Base-by-base conservation (phyloP, 2,329 filamentous ascomycete species). In the Monilinia fructicola region DNA sequence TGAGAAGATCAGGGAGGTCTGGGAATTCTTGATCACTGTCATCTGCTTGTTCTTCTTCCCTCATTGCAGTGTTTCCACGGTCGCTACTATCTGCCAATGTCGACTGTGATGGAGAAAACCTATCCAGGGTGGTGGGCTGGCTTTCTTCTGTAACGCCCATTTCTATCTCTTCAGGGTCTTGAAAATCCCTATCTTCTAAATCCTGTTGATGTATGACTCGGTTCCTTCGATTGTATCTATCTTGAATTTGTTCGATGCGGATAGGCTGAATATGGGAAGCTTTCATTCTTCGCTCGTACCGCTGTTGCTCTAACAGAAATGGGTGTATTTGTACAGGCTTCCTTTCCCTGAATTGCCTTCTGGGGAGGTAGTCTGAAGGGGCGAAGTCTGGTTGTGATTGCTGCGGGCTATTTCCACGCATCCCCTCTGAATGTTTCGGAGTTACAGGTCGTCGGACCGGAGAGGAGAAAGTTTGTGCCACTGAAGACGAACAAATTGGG, bases 291-390 rank as follows among this genome's bases (percentile, higher is more conserved):
- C 68, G 71, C 35, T 73, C 70, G 60, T 77, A 76, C 54, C 72
- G 74, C 40, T 74, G 71, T 55, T 75, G 72, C 65, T 77, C 76
- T 23, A 76, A 48, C 52, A 71, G 61, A 67, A 76, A 77, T 1
- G 76, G 76, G 61, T 76, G 74, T 18, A 76, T 64, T 53, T 77
- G 76, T 58, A 76, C 75, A 21, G 71, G 69, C 60, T 74, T 76
- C 48, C 76, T 68, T 65, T 75, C 67, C 5, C 76, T 72, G 18
- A 66, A 38, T 46, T 54, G 55, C 31, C 64, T 66, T 31, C 26
- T 61, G 18, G 64, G 55, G 16, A 42, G 21, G 23, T 31, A 44
- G n/a, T 50, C 40, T 14, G 42, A 26, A 26, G 23, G 28, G 9
- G 28, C 31, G 12, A 59, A 38, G 2, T 12, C 63, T 16, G 42